Evolutionary conservation across 345 rosid genomes (phyloP).

Genomic region (Capsella bursapastoris): DNA sequence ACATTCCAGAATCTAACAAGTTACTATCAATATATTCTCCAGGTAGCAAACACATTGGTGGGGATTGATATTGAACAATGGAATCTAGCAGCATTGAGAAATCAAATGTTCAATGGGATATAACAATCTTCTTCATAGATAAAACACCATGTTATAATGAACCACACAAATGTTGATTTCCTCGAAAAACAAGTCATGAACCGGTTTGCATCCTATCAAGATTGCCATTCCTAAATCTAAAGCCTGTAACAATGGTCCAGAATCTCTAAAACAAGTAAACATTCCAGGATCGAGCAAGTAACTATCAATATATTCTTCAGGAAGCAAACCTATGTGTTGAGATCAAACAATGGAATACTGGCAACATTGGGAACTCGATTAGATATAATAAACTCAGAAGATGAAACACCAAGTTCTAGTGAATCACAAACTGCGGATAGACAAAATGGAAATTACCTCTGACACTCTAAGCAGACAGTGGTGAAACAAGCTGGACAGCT

Average conservation of each 20-base stretch:
- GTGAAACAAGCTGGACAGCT: constrained; percentile 93
- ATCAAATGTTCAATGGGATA: background rate
- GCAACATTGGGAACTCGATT: background rate
- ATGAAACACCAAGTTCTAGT: background rate
- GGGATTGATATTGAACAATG: background rate
- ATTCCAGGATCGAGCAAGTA: constrained; percentile 18
- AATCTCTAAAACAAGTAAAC: constrained; percentile 3
- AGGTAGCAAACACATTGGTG: constrained; percentile 10
- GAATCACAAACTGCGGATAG: background rate
- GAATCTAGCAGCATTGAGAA: background rate
- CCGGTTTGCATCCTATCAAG: background rate
- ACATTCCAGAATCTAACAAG: constrained; percentile 20
- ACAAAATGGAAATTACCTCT: constrained; percentile 52
- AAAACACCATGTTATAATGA: background rate
- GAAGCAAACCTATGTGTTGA: background rate
- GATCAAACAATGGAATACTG: background rate
- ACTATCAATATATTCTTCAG: background rate
- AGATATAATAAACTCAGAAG: background rate
- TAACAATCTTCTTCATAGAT: background rate
- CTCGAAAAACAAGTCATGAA: background rate
- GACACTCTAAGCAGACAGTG: constrained; percentile 76
- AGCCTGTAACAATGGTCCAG: constrained; percentile 1
- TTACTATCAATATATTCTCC: background rate
- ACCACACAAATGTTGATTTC: background rate
- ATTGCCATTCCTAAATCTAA: background rate